These are phyloP conservation scores for Colletotrichum lentis DNA, from an alignment of 2,329 filamentous ascomycete species.

Conservation along the genomic window DNA sequence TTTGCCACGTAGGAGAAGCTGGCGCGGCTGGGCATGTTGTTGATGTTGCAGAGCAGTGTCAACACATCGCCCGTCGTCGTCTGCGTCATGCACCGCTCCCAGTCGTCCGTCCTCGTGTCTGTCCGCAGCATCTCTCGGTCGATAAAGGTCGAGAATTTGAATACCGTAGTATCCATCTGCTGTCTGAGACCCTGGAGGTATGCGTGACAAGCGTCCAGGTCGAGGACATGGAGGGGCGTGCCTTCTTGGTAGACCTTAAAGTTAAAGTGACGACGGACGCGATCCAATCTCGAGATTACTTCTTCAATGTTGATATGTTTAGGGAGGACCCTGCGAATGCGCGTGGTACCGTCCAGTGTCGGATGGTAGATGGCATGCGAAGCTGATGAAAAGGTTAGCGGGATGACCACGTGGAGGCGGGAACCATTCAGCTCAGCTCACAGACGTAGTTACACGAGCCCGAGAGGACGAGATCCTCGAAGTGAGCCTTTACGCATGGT, in stretches of 20 bases:
- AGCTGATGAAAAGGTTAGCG: slow-evolving; percentile 41
- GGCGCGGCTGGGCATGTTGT: slow-evolving; percentile 56
- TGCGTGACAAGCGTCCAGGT: slow-evolving; percentile 51
- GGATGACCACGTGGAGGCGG: too few relatives aligned
- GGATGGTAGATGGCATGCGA: slow-evolving; percentile 54
- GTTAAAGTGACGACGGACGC: slow-evolving; percentile 52
- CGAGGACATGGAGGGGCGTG: slow-evolving; percentile 52
- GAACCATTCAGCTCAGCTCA: slow-evolving; percentile 40
- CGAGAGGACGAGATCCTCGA: slow-evolving; percentile 53
- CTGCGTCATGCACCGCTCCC: slow-evolving; percentile 53
- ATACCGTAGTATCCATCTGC: slow-evolving; percentile 49
- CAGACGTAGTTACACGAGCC: slow-evolving; percentile 57
- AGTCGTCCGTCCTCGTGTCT: slow-evolving; percentile 38
- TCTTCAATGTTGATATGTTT: slow-evolving; percentile 50
- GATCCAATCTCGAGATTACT: slow-evolving; percentile 48
- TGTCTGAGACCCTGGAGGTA: slow-evolving; percentile 50
- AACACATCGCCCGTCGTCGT: slow-evolving; percentile 50
- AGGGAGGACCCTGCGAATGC: slow-evolving; percentile 52
- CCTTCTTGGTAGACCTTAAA: slow-evolving; percentile 53
- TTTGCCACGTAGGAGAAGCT: slow-evolving; percentile 51
- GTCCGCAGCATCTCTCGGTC: slow-evolving; percentile 49
- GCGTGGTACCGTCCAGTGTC: slow-evolving; percentile 46
- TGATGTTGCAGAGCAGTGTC: slow-evolving; percentile 52
- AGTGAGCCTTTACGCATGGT: slow-evolving; percentile 53
- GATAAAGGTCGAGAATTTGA: slow-evolving; percentile 54